phyloP scores from a whole-genome alignment of 257 asterid genomes.

The Solanum pennellii region DNA sequence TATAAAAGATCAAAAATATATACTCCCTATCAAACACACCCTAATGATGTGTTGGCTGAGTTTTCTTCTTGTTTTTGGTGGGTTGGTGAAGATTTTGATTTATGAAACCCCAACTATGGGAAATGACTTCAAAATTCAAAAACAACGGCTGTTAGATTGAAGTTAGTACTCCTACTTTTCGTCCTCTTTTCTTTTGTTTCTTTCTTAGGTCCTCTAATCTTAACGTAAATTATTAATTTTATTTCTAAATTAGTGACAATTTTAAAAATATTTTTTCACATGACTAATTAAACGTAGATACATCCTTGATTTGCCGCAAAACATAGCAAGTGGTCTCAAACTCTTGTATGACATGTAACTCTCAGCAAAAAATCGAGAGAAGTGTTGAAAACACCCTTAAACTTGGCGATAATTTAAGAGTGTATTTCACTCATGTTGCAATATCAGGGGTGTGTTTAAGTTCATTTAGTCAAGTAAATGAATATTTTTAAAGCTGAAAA shows the following conservation, averaged over 20 bases:
- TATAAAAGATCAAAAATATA: too few species aligned
- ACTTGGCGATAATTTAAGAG: too few species aligned
- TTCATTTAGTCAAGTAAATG: neutral
- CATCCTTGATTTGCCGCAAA: fast-evolving
- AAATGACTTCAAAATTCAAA: conserved; percentile 5
- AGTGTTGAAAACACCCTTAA: neutral
- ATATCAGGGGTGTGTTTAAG: too few species aligned
- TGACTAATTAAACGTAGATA: too few species aligned
- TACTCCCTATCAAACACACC: neutral
- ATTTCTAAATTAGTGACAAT: too few species aligned
- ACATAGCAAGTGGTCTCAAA: too few species aligned
- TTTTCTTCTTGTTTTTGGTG: neutral
- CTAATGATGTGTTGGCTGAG: neutral
- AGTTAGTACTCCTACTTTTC: neutral
- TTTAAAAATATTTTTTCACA: fast-evolving
- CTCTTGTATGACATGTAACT: neutral
- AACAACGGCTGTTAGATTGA: conserved; percentile 7
- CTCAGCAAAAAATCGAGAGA: neutral
- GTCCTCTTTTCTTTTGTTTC: neutral
- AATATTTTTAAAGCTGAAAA: too few species aligned
- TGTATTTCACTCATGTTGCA: too few species aligned
- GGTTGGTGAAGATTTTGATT: neutral
- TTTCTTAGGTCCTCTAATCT: neutral
- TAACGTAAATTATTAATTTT: too few species aligned
- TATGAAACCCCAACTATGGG: neutral